Evolutionary conservation across 2,329 filamentous ascomycete species (phyloP).

Genomic region (Hymenoscyphus albidus): DNA sequence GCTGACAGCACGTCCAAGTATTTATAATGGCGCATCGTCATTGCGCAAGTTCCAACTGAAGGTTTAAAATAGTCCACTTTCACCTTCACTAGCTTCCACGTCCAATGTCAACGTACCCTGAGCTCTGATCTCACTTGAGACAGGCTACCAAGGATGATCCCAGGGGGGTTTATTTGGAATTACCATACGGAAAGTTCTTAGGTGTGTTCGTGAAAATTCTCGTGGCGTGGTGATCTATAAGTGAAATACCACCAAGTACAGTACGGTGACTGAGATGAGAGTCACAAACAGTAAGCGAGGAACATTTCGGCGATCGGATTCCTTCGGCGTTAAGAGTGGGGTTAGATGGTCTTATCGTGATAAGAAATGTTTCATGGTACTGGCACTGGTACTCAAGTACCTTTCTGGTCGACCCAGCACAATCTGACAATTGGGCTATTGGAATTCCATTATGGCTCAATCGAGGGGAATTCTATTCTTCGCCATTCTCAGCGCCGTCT

Average conservation of each 20-base stretch:
- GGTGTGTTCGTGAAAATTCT: not conserved
- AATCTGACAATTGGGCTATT: not conserved
- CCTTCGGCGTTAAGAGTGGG: not conserved
- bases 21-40: too few relatives aligned
- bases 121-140: too few relatives aligned
- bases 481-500: constrained; percentile 1
- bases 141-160: too few relatives aligned
- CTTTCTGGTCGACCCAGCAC: too few relatives aligned
- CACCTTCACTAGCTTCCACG: too few relatives aligned
- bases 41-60: too few relatives aligned
- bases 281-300: not conserved
- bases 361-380: not conserved
- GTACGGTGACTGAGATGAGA: too few relatives aligned
- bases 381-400: not conserved
- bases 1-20: too few relatives aligned
- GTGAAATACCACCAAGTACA: not conserved
- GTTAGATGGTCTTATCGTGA: not conserved
- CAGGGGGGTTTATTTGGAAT: too few relatives aligned
- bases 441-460: not conserved
- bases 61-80: too few relatives aligned
- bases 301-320: not conserved
- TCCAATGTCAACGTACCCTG: too few relatives aligned
- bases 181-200: too few relatives aligned
- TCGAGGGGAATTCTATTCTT: not conserved
- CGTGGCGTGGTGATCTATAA: not conserved